Evolutionary conservation across 805 yeast species (phyloP).

Genomic region (Saturnispora halmiae): DNA sequence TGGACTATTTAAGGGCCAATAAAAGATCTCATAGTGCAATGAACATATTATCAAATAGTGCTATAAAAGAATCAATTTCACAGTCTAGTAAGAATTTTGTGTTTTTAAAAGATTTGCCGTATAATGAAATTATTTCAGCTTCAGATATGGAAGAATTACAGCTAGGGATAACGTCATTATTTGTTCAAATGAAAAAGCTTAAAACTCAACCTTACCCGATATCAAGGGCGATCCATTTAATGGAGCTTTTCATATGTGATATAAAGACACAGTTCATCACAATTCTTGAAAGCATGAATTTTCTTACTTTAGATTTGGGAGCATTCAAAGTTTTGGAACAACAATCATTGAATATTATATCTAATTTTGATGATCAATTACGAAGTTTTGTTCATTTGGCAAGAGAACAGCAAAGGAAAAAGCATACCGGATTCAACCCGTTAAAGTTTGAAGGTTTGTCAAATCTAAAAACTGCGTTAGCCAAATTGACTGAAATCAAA

Average conservation of each 20-base stretch:
- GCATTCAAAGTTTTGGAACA: slow-evolving; percentile 20
- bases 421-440: slow-evolving; percentile 61
- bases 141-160: slow-evolving; percentile 36
- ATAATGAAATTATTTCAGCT: slow-evolving; percentile 47
- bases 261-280: slow-evolving; percentile 37
- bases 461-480: background rate
- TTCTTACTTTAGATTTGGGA: slow-evolving; percentile 25
- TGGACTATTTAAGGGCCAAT: slow-evolving; percentile 54
- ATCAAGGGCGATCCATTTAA: slow-evolving; percentile 50
- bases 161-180: slow-evolving; percentile 37
- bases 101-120: slow-evolving; percentile 61
- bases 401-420: slow-evolving; percentile 65
- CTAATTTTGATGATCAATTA: slow-evolving; percentile 47
- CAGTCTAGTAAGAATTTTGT: slow-evolving; percentile 49
- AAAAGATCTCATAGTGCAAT: slow-evolving; percentile 74
- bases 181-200: slow-evolving; percentile 56
- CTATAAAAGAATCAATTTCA: slow-evolving; percentile 45
- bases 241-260: slow-evolving; percentile 56
- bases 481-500: background rate
- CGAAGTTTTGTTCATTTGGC: slow-evolving; percentile 58
- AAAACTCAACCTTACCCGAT: slow-evolving; percentile 55
- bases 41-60: slow-evolving; percentile 64
- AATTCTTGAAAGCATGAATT: slow-evolving; percentile 32
- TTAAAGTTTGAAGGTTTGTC: slow-evolving; percentile 46
- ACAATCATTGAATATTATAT: slow-evolving; percentile 26